A percentile compares a stretch with the other conserved stretches of the same genome.
Evolutionary conservation across 1,284 basidiomycete genomes (phyloP).

Genomic region (Porodaedalea pini): DNA sequence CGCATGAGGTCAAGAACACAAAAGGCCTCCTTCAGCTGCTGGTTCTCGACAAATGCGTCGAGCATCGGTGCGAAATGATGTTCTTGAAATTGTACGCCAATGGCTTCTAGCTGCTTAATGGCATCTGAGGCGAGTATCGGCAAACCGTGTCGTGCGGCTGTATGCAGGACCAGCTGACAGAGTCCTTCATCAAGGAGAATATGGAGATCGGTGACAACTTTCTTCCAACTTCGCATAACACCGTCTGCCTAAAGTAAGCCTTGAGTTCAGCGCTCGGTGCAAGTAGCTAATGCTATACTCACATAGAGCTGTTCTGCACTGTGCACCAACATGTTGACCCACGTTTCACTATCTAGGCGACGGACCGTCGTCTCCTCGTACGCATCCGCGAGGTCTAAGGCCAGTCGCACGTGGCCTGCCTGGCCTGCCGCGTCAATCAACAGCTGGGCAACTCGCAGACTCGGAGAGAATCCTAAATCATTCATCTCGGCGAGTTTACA

Average conservation of each 20-base stretch:
- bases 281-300: constrained; percentile 30
- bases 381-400: constrained; percentile 58
- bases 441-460: constrained; percentile 43
- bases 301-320: constrained; percentile 62
- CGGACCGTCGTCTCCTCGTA: constrained; percentile 56
- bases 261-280: constrained; percentile 5
- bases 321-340: constrained; percentile 56
- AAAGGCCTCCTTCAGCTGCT: constrained; percentile 57
- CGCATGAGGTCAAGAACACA: constrained; percentile 54
- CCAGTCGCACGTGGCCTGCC: constrained; percentile 54
- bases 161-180: constrained; percentile 64
- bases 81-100: constrained; percentile 55
- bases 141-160: constrained; percentile 67
- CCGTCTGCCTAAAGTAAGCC: constrained; percentile 55
- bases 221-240: constrained; percentile 59
- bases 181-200: constrained; percentile 72
- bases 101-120: constrained; percentile 48
- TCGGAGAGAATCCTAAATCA: constrained; percentile 42
- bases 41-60: constrained; percentile 54
- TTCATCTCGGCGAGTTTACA: constrained; percentile 53
- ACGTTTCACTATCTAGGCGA: constrained; percentile 48
- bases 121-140: constrained; percentile 66
- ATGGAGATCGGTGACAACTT: constrained; percentile 47
- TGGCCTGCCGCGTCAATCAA: constrained; percentile 49
- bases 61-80: constrained; percentile 68